Base-by-base conservation (phyloP, 345 rosid species). In the Kandelia obovata region DNA sequence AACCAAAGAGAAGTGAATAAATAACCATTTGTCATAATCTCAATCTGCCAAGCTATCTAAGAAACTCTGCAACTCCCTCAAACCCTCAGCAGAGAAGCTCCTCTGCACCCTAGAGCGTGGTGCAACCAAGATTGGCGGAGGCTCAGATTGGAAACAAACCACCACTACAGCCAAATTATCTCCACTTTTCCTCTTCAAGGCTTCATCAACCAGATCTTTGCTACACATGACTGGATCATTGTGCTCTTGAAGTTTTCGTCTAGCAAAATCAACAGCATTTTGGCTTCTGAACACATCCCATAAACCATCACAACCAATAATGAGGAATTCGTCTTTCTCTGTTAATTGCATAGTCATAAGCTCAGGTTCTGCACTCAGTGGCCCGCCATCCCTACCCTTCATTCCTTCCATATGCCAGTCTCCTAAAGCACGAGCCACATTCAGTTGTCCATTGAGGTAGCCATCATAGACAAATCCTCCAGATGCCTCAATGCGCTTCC, bases 211-310 rank as follows among this genome's bases (percentile, higher is more conserved):
- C 47, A 92, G 66, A 62, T 92, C 96, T 83, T 82, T 87, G 71
- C 92, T 81, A 68, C 96, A 92, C 77, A 62, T 74, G 39, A 51
- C 82, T 0, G 96, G 98, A 69, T 92, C 90, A 19, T 92, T 90
- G 80, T 90, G 98, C 75, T 86, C 88, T 64, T 87, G 96, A 30
- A 92, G 85, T 74, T 87, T 86, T 73, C 96, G 79, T 64, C 98
- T 79, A 17, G 96, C 95, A 61, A 92, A 92, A 80, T 92, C 96
- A 37, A 92, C 83, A 3, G 95, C 95, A 72, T 90, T 90, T 81
- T 92, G 91, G 83, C 92, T 90, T 74, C 80, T 73, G 67, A 92
- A 92, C 58, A 90, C 98, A 64, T 92, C 98, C 98, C 95, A 92
- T n/a, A 90, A 81, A 37, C 98, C 96, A 58, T 90, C 96, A 46